Percentiles rank a stretch among this genome's conserved stretches.
Conservation (phyloP, 2,329 filamentous ascomycete genomes). For the Coniochaeta hoffmannii region DNA sequence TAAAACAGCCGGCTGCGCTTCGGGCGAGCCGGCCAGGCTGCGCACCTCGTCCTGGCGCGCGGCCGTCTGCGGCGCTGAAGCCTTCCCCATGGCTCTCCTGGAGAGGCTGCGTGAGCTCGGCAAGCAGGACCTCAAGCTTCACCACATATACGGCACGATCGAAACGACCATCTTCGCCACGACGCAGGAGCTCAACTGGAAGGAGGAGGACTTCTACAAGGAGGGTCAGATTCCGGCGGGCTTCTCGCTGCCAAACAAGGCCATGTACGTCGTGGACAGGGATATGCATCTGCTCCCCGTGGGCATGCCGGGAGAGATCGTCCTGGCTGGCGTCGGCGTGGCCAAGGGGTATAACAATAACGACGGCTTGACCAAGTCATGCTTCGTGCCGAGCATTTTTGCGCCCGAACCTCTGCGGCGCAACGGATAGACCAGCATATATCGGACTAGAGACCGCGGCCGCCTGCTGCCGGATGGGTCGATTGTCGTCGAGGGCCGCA, state of each 20-base stretch:
- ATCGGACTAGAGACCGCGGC: slow-evolving; percentile 29
- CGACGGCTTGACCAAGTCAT: too few species aligned
- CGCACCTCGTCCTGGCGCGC: slow-evolving; percentile 16
- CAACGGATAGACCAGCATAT: slow-evolving; percentile 17
- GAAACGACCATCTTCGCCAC: too few species aligned
- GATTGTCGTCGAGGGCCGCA: slow-evolving; percentile 23
- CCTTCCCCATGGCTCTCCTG: too few species aligned
- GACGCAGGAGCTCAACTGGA: too few species aligned
- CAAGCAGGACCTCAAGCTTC: too few species aligned
- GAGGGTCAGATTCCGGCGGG: too few species aligned
- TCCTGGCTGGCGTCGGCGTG: slow-evolving; percentile 26
- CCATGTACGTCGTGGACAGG: slow-evolving; percentile 29
- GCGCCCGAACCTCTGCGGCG: too few species aligned
- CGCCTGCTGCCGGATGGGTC: slow-evolving; percentile 21
- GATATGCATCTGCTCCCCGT: slow-evolving; percentile 23
- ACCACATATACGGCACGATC: too few species aligned
- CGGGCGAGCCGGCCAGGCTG: slow-evolving; percentile 9
- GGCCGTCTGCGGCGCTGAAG: slow-evolving; percentile 26
- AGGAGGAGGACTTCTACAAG: too few species aligned
- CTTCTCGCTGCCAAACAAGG: slow-evolving; percentile 25
- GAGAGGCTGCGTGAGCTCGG: too few species aligned
- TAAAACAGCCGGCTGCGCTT: slow-evolving; percentile 15
- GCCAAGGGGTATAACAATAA: slow-evolving; percentile 23
- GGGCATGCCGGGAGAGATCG: slow-evolving; percentile 33
- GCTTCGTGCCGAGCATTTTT: too few species aligned